Evolutionary conservation across 805 yeast species (phyloP).

Genomic region (Candida oleophila): DNA sequence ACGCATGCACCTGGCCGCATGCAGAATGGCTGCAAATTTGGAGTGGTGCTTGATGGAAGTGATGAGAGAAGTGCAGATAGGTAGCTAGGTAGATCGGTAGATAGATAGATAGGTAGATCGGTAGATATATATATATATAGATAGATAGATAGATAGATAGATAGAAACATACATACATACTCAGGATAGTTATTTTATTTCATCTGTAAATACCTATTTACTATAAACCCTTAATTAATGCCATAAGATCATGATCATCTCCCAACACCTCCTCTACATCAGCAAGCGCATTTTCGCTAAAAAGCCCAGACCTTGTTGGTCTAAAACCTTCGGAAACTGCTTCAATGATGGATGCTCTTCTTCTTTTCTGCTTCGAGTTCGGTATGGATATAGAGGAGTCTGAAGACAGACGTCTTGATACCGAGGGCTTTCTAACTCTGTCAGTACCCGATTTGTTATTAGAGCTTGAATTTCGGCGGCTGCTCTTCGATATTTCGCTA

Average conservation of each 20-base stretch:
- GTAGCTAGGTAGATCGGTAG: no score
- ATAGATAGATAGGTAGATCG: no score
- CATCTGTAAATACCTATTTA: not conserved
- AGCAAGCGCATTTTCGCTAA: constrained; percentile 70
- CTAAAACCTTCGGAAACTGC: constrained; percentile 76
- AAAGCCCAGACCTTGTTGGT: constrained; percentile 72
- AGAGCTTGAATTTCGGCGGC: constrained; percentile 20
- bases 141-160: no score
- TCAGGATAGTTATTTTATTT: no score
- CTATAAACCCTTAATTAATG: constrained; percentile 34
- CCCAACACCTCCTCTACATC: constrained; percentile 71
- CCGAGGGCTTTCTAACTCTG: constrained; percentile 1
- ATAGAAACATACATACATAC: no score
- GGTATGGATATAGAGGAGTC: not conserved
- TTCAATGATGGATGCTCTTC: constrained; percentile 69
- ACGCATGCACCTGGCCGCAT: no score
- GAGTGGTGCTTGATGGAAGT: no score
- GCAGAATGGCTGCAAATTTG: no score
- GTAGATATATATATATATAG: no score
- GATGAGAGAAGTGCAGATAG: no score
- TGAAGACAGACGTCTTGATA: constrained; percentile 1
- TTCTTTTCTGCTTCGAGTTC: constrained; percentile 36
- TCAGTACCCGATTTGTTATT: not conserved
- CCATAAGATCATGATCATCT: constrained; percentile 49
- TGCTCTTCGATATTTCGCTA: constrained; percentile 25